Base-by-base conservation (phyloP, 2,329 filamentous ascomycete species). In the Neonectria sp. region DNA sequence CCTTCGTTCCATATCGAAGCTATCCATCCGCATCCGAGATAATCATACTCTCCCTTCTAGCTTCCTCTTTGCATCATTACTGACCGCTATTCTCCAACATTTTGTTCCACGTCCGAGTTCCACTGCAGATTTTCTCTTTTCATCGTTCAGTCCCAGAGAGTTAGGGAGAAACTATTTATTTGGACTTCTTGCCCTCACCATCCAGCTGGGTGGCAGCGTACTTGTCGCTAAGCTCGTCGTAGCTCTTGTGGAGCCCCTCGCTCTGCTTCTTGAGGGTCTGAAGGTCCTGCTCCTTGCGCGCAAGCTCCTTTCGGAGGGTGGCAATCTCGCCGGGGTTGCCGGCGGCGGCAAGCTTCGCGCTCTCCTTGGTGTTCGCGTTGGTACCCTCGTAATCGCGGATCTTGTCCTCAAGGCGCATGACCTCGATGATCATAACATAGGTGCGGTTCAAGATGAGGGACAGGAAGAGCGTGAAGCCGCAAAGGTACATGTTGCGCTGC, bases 401-500 rank as follows among this genome's bases (percentile, higher is more conserved):
- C 85, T 94, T 93, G 84, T 97, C 94, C 86, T 99, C 95, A 60
- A 99, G 92, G 70, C 94, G 86, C 78, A 98, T 93, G 58, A 93
- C 90, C 76, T 98, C 95, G 73, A 97, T 89, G 78, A 98, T 97
- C 93, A 98, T 95, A 79, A 92, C 93, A 86, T 98, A 99, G 79
- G 96, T 99, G 79, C 96, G 95, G 91, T 99, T 98, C 80, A 97
- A 93, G 83, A 99, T 99, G 72, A 99, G 89, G 60, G 95, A 98
- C 69, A 99, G 92, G 90, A 99, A 98, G 71, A 99, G 92, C 6
- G 96, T 99, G 88, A 99, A 99, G 76, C 96, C 96, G 83, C 96
- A 98, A 69, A 99, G 95, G 86, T 99, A 99, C 96, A 99, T 99
- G 91, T 99, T 99, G 83, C 96, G 95, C 87, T 99, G 95, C 69